These are phyloP conservation scores for Aspergillus kassunensis DNA, from an alignment of 495 filamentous ascomycete species.

Conservation along the genomic window DNA sequence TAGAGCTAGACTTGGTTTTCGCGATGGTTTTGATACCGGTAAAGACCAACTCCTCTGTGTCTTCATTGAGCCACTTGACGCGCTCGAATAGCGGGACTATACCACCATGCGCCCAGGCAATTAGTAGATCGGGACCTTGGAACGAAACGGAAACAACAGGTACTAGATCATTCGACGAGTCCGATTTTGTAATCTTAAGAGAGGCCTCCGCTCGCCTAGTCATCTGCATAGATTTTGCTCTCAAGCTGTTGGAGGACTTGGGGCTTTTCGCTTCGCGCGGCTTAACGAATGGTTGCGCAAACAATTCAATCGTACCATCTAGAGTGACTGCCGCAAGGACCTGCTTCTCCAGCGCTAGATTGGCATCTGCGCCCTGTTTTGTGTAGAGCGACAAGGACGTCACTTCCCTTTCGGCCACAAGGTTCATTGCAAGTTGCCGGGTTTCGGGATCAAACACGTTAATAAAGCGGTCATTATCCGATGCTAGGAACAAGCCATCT, in stretches of 20 bases:
- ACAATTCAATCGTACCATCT: constrained; percentile 54
- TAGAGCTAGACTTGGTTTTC: constrained; percentile 42
- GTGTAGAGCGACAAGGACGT: constrained; percentile 33
- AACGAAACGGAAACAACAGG: constrained; percentile 45
- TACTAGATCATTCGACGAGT: constrained; percentile 38
- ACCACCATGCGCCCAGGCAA: constrained; percentile 55
- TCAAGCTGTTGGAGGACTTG: constrained; percentile 31
- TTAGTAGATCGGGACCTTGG: constrained; percentile 44
- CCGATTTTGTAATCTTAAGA: constrained; percentile 48
- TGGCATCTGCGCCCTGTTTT: constrained; percentile 7
- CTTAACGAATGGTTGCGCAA: constrained; percentile 51
- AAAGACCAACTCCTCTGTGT: constrained; percentile 44
- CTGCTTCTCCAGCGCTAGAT: constrained; percentile 31
- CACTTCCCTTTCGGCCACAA: constrained; percentile 52
- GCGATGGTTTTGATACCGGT: constrained; percentile 43
- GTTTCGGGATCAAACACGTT: constrained; percentile 48
- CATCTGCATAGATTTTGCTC: constrained; percentile 47
- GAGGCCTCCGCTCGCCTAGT: constrained; percentile 48
- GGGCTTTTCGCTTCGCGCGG: constrained; percentile 20
- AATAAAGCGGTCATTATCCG: constrained; percentile 54
- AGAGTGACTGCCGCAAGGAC: constrained; percentile 49
- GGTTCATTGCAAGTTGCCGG: constrained; percentile 44
- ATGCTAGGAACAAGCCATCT: constrained; percentile 39
- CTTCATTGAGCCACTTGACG: constrained; percentile 47
- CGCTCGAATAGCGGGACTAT: constrained; percentile 54